These are phyloP conservation scores for Pythium folliculosum DNA, from an alignment of 352 stramenopile species.

Conservation along the genomic window DNA sequence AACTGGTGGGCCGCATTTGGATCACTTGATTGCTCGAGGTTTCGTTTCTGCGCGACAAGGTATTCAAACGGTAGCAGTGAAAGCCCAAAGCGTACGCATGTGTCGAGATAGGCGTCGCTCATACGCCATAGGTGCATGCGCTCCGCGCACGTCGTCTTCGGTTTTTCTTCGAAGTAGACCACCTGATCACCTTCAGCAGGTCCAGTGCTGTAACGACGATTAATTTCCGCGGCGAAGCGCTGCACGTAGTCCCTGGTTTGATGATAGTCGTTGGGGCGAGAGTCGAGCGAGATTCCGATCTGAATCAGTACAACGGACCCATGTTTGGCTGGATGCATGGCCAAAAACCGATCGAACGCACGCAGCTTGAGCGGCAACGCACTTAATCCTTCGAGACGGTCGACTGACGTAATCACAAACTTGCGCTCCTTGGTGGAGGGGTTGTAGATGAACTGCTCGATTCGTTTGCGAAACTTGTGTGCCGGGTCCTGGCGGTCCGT, in stretches of 20 bases:
- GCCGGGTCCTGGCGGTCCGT: constrained; percentile 44
- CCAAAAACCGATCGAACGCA: constrained; percentile 95
- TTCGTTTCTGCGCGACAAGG: constrained; percentile 63
- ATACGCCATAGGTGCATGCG: constrained; percentile 70
- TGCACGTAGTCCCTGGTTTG: constrained; percentile 91
- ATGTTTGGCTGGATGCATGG: constrained; percentile 73
- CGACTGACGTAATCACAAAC: constrained; percentile 89
- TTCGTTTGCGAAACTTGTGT: constrained; percentile 32
- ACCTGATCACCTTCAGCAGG: constrained; percentile 36
- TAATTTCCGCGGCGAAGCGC: constrained; percentile 92
- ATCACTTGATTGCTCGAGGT: constrained; percentile 39
- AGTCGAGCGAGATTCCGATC: constrained; percentile 72
- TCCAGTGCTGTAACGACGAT: constrained; percentile 60
- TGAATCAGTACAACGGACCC: constrained; percentile 77
- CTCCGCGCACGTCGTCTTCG: constrained; percentile 66
- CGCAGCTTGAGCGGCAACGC: constrained; percentile 96
- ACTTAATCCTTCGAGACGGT: constrained; percentile 95
- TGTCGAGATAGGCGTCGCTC: constrained; percentile 73
- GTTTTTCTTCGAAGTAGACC: constrained; percentile 75
- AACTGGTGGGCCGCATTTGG: constrained; percentile 38
- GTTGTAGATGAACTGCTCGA: constrained; percentile 44
- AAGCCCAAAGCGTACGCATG: constrained; percentile 62
- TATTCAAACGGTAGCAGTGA: constrained; percentile 82
- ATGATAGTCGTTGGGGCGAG: constrained; percentile 91
- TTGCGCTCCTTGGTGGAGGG: constrained; percentile 36